Percentiles rank a stretch among this genome's conserved stretches.
phyloP scores from a whole-genome alignment of 1,284 basidiomycete species.

The Trametes hirsuta region DNA sequence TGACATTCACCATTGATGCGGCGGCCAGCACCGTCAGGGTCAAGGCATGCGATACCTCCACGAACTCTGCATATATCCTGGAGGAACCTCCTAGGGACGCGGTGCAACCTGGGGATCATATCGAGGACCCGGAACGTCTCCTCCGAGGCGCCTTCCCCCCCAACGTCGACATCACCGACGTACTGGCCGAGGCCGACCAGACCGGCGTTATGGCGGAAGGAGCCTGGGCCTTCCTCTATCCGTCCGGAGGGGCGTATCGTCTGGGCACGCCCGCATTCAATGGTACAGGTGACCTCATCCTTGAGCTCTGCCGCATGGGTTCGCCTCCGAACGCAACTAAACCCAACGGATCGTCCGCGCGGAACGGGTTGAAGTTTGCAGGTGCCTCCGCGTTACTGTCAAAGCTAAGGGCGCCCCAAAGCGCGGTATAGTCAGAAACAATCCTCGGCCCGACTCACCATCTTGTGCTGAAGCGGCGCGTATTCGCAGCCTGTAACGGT shows the following conservation, averaged over 20 bases:
- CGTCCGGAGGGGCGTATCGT: conserved; percentile 10
- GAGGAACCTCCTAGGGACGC: background rate
- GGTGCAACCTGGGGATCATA: background rate
- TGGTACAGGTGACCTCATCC: conserved; percentile 27
- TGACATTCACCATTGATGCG: too few relatives aligned
- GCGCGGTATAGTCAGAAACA: too few relatives aligned
- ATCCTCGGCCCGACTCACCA: too few relatives aligned
- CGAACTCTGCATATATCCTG: too few relatives aligned
- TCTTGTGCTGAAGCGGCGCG: too few relatives aligned
- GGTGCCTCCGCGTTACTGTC: too few relatives aligned
- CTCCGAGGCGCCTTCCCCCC: background rate
- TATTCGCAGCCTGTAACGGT: too few relatives aligned
- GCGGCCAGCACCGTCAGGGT: too few relatives aligned
- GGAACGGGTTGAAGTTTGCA: background rate
- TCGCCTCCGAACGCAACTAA: background rate
- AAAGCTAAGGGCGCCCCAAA: too few relatives aligned
- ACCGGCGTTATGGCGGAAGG: background rate
- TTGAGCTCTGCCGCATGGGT: conserved; percentile 20
- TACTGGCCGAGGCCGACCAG: background rate
- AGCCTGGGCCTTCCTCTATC: background rate
- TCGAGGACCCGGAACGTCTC: background rate
- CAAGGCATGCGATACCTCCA: too few relatives aligned
- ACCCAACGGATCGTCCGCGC: background rate
- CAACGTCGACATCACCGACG: background rate
- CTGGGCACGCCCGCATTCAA: conserved; percentile 32